These are phyloP conservation scores for Myochromella boudieri DNA, from an alignment of 768 basidiomycete species.

Conservation along the genomic window DNA sequence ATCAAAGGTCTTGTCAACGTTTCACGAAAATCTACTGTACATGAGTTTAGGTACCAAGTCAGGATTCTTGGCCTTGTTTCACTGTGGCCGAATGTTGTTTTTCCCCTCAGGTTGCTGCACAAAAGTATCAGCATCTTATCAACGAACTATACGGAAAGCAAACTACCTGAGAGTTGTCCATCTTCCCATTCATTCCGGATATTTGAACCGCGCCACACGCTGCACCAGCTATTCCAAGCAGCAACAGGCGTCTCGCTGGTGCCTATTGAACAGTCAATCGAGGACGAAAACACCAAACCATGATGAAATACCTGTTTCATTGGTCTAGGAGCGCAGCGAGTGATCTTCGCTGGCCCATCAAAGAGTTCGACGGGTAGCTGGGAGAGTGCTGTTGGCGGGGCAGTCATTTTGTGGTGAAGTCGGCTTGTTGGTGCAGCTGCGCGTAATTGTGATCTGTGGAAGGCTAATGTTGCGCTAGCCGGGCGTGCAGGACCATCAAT, in stretches of 20 bases:
- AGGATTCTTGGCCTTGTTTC: too few relatives aligned
- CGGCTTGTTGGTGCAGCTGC: not conserved
- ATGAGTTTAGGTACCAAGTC: too few relatives aligned
- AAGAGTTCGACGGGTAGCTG: slow-evolving; percentile 1
- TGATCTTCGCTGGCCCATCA: slow-evolving; percentile 6
- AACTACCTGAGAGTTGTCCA: not conserved
- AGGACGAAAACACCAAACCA: not conserved
- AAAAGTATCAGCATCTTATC: too few relatives aligned
- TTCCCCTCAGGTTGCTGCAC: too few relatives aligned
- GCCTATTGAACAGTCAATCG: not conserved
- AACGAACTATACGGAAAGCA: too few relatives aligned
- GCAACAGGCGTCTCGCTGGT: not conserved
- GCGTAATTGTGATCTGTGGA: too few relatives aligned
- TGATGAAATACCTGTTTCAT: not conserved
- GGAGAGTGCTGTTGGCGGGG: not conserved
- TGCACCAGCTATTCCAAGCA: slow-evolving; percentile 1
- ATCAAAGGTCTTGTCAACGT: too few relatives aligned
- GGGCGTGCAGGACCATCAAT: slow-evolving; percentile 49
- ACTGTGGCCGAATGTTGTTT: too few relatives aligned
- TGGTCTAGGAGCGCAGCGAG: slow-evolving; percentile 1
- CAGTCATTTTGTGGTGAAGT: not conserved
- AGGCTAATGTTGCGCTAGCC: not conserved
- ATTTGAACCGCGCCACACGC: slow-evolving; percentile 4
- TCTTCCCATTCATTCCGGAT: not conserved
- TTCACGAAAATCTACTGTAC: too few relatives aligned